Conservation (phyloP, 345 rosid genomes). For the Salix caprea region DNA sequence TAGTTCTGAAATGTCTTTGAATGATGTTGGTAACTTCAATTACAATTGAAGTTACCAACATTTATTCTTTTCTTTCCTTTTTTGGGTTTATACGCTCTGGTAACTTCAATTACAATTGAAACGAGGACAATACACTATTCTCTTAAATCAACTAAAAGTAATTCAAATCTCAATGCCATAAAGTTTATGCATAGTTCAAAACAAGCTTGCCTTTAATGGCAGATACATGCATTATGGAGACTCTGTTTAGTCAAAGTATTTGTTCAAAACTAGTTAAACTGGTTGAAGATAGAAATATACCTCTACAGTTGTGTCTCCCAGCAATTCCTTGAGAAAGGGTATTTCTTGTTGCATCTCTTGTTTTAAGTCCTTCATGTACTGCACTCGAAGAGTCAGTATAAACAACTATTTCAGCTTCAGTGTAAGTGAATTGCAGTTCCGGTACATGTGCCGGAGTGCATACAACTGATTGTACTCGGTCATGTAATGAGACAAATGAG, state of each 20-base stretch:
- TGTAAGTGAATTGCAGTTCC: background rate
- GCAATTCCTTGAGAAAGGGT: conserved; percentile 48
- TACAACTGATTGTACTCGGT: background rate
- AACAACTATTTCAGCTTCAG: background rate
- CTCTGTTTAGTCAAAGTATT: background rate
- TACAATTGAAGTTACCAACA: background rate
- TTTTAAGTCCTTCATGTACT: conserved; percentile 58
- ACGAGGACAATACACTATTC: background rate
- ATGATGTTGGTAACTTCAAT: no score
- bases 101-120: background rate
- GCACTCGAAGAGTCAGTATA: conserved; percentile 17
- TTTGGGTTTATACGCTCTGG: no score
- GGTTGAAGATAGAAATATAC: conserved; percentile 33
- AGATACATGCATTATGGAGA: background rate
- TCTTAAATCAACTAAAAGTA: background rate
- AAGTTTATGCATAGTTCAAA: background rate
- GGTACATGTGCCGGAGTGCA: background rate
- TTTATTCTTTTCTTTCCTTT: no score
- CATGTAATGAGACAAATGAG: background rate
- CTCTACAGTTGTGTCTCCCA: conserved; percentile 46
- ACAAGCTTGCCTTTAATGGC: background rate
- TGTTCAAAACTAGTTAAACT: background rate
- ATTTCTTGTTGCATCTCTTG: conserved; percentile 53
- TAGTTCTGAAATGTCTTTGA: background rate
- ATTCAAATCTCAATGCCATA: background rate